Percentiles rank a stretch among this genome's conserved stretches.
These are phyloP conservation scores for Hypoxylon cercidicola DNA, from an alignment of 495 filamentous ascomycete genomes.

Conservation along the genomic window DNA sequence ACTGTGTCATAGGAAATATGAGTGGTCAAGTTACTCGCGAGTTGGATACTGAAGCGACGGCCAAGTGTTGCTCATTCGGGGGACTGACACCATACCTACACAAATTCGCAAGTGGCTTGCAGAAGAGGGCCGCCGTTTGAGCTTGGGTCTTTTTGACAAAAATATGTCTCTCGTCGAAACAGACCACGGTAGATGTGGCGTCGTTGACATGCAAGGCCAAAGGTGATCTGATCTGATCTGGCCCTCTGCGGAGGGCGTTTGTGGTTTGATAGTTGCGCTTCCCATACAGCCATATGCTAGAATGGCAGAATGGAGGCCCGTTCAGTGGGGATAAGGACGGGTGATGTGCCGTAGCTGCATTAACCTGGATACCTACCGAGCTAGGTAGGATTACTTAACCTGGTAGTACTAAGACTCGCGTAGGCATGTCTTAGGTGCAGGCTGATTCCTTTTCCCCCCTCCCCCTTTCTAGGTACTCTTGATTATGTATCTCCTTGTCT, in stretches of 20 bases:
- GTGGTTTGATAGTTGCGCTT: not conserved
- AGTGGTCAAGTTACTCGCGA: no score
- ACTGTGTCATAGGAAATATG: no score
- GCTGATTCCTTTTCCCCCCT: conserved; percentile 3
- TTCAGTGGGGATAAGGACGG: conserved; percentile 8
- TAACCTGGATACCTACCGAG: conserved; percentile 7
- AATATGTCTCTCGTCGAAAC: conserved; percentile 13
- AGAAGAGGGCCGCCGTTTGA: not conserved
- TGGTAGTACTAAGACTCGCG: not conserved
- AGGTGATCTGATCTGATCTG: conserved; percentile 28
- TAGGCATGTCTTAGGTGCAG: not conserved
- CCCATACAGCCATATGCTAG: not conserved
- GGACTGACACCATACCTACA: not conserved
- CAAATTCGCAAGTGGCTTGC: not conserved
- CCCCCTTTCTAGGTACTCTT: conserved; percentile 8
- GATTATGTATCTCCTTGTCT: conserved; percentile 1
- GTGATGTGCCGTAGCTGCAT: conserved; percentile 41
- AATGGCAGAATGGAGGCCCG: not conserved
- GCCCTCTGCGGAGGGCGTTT: conserved; percentile 5
- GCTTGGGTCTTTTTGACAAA: conserved; percentile 4
- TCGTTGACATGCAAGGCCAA: conserved; percentile 7
- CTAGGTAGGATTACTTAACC: not conserved
- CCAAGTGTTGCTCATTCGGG: not conserved
- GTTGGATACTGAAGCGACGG: no score
- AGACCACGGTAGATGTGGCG: conserved; percentile 2